phyloP scores from a whole-genome alignment of 2,329 filamentous ascomycete species.

The Pestalotiopsis fici region DNA sequence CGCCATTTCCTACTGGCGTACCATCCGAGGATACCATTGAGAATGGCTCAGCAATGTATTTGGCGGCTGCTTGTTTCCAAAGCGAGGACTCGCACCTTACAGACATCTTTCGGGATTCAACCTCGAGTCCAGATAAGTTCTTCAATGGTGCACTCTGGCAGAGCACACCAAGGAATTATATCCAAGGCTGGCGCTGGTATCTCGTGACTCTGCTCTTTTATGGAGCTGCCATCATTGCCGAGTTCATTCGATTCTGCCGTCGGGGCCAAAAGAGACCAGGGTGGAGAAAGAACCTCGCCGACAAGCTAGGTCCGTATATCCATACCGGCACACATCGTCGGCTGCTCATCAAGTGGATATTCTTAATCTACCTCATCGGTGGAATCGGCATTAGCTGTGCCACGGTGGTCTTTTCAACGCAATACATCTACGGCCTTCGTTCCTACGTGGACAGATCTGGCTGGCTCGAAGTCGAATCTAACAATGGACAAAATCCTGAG shows the following conservation, averaged over 20 bases:
- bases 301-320: slow-evolving; percentile 9
- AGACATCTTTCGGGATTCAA: slow-evolving; percentile 16
- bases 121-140: slow-evolving; percentile 15
- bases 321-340: slow-evolving; percentile 9
- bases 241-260: slow-evolving; percentile 19
- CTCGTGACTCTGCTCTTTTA: slow-evolving; percentile 25
- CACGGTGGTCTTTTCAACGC: slow-evolving; percentile 18
- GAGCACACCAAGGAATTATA: slow-evolving; percentile 18
- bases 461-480: slow-evolving; percentile 18
- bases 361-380: slow-evolving; percentile 19
- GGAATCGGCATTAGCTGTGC: slow-evolving; percentile 25
- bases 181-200: slow-evolving; percentile 26
- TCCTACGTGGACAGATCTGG: slow-evolving; percentile 25
- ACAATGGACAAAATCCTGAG: slow-evolving; percentile 24
- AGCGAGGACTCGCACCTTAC: slow-evolving; percentile 5
- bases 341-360: slow-evolving; percentile 13
- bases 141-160: slow-evolving; percentile 14
- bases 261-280: slow-evolving; percentile 17
- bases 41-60: slow-evolving; percentile 23
- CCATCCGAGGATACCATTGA: slow-evolving; percentile 17
- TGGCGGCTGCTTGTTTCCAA: slow-evolving; percentile 34
- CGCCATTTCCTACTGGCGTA: slow-evolving; percentile 27
- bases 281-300: slow-evolving; percentile 14
- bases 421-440: slow-evolving; percentile 28
- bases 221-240: slow-evolving; percentile 21